These are phyloP conservation scores for Linnemannia schmuckeri DNA, from an alignment of 192 early-diverging fungal genomes.

Conservation along the genomic window DNA sequence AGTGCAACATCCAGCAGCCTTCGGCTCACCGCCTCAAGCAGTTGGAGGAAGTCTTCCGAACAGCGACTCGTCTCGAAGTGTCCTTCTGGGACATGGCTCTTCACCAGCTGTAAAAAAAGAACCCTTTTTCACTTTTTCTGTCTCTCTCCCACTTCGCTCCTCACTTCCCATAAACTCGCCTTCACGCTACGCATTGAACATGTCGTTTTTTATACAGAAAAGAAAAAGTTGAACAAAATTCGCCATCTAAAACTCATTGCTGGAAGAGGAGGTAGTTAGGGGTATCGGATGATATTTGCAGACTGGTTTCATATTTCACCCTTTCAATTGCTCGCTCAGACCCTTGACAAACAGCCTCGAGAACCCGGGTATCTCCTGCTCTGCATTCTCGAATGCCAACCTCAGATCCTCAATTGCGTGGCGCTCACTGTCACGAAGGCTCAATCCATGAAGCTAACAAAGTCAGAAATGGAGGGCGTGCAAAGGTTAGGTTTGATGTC, in stretches of 20 bases:
- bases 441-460: conserved; percentile 38
- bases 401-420: conserved; percentile 41
- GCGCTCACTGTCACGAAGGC: conserved; percentile 38
- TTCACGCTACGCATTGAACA: not conserved
- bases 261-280: not conserved
- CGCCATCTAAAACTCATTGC: not conserved
- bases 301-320: not conserved
- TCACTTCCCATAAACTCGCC: not conserved
- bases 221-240: not conserved
- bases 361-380: conserved; percentile 46
- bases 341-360: conserved; percentile 46
- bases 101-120: conserved; percentile 19
- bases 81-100: conserved; percentile 81
- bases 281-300: not conserved
- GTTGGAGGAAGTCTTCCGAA: conserved; percentile 75
- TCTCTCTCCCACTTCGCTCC: not conserved
- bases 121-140: not conserved
- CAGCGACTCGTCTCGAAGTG: conserved; percentile 78
- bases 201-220: not conserved
- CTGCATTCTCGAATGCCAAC: conserved; percentile 51
- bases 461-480: not conserved
- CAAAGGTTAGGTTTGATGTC: not conserved
- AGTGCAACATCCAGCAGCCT: conserved; percentile 65
- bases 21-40: conserved; percentile 66
- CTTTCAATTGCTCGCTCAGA: conserved; percentile 50